Evolutionary conservation across 2,329 filamentous ascomycete species (phyloP).

Genomic region (Fusarium decemcellulare): DNA sequence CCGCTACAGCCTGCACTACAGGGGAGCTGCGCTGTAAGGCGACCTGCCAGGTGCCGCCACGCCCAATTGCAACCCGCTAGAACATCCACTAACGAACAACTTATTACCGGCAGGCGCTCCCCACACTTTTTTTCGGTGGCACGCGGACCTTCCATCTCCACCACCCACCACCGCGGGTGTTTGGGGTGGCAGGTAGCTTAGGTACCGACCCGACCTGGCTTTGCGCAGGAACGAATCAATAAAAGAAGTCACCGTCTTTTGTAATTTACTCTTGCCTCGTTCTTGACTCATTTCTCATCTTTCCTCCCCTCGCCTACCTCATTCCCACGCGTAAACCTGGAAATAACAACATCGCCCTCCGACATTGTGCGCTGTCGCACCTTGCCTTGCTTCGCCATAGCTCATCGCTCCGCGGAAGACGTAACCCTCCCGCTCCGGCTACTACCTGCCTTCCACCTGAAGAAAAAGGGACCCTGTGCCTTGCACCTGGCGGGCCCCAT

Average conservation of each 20-base stretch:
- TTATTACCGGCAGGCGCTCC: constrained; percentile 30
- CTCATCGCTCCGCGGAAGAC: constrained; percentile 25
- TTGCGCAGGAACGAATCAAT: constrained; percentile 43
- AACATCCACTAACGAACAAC: constrained; percentile 19
- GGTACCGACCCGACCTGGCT: constrained; percentile 36
- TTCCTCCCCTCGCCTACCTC: constrained; percentile 22
- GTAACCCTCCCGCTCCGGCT: constrained; percentile 24
- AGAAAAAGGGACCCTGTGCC: constrained; percentile 44
- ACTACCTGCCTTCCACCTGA: constrained; percentile 29
- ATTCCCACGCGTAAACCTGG: constrained; percentile 7
- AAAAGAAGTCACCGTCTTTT: constrained; percentile 43
- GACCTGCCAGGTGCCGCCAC: constrained; percentile 24
- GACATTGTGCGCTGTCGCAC: constrained; percentile 3
- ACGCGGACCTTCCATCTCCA: constrained; percentile 34
- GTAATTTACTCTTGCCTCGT: constrained; percentile 33
- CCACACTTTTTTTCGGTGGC: constrained; percentile 33
- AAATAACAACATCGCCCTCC: constrained; percentile 8
- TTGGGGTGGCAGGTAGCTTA: constrained; percentile 25
- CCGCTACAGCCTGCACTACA: constrained; percentile 19
- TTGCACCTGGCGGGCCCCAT: constrained; percentile 41
- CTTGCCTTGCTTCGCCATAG: constrained; percentile 1
- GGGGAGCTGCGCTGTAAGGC: constrained; percentile 20
- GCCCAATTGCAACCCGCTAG: constrained; percentile 14
- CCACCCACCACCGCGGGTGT: constrained; percentile 17
- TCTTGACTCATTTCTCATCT: constrained; percentile 38